These are phyloP conservation scores for Hypseocharis bilobata DNA, from an alignment of 441 rosid genomes.

Conservation along the genomic window DNA sequence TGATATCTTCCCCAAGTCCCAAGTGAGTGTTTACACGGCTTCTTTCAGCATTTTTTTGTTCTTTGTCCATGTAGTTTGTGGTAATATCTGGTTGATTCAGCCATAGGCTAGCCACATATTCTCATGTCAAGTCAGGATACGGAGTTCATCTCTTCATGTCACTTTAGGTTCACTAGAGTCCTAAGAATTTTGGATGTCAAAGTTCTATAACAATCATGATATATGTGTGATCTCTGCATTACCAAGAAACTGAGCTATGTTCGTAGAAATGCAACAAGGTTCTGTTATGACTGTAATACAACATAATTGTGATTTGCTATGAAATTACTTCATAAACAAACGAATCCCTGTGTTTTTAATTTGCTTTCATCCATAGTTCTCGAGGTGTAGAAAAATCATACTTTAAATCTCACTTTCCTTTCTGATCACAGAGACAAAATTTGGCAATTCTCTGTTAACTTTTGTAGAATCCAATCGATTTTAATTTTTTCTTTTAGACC, in stretches of 20 bases:
- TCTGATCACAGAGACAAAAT: neutral
- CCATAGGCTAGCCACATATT: neutral
- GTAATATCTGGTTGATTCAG: neutral
- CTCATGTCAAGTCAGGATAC: constrained; percentile 3
- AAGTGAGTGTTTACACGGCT: constrained; percentile 39
- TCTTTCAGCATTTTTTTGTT: neutral
- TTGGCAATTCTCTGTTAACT: neutral
- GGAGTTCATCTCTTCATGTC: no score
- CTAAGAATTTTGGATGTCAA: no score
- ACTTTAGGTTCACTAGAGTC: no score
- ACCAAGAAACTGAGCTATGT: neutral
- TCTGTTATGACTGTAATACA: neutral
- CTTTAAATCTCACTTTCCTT: neutral
- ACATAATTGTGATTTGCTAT: neutral
- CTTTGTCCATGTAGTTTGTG: constrained; percentile 4
- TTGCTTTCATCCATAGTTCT: neutral
- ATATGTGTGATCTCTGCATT: no score
- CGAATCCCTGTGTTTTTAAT: neutral
- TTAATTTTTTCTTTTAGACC: neutral
- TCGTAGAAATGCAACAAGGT: neutral
- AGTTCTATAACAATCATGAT: no score
- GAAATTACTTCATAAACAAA: neutral
- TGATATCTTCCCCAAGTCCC: constrained; percentile 81
- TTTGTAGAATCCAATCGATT: neutral
- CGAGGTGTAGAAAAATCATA: neutral